Conservation (phyloP, 495 filamentous ascomycete species). For the Penicillium paxilli region DNA sequence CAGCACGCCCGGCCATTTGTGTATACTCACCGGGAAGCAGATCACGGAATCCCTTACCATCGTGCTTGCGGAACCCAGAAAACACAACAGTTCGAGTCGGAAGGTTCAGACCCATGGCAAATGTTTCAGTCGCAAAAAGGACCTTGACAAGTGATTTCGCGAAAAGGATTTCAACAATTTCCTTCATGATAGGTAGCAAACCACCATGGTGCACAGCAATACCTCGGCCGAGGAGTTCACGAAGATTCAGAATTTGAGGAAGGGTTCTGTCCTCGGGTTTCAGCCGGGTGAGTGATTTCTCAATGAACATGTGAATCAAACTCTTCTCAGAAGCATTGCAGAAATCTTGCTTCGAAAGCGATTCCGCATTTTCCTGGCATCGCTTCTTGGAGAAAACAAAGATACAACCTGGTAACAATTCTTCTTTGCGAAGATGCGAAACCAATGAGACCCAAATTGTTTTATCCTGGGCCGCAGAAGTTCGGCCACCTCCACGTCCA, state of each 20-base stretch:
- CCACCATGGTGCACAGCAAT: conserved; percentile 97
- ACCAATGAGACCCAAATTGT: conserved; percentile 97
- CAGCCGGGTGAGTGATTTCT: conserved; percentile 89
- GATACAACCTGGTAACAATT: conserved; percentile 85
- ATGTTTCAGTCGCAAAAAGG: conserved; percentile 96
- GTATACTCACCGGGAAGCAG: conserved; percentile 95
- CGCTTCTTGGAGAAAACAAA: conserved; percentile 98
- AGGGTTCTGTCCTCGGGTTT: conserved; percentile 87
- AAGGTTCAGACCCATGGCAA: conserved; percentile 96
- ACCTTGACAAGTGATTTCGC: conserved; percentile 93
- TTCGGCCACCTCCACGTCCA: conserved; percentile 79
- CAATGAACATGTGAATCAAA: conserved; percentile 93
- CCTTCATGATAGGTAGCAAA: conserved; percentile 93
- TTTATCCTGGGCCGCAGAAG: conserved; percentile 86
- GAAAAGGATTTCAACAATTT: conserved; percentile 96
- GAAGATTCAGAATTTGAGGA: conserved; percentile 84
- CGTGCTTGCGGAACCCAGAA: conserved; percentile 94
- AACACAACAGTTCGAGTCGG: conserved; percentile 97
- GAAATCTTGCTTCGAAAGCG: conserved; percentile 91
- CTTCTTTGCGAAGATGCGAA: conserved; percentile 83
- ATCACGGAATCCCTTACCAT: conserved; percentile 87
- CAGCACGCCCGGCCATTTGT: conserved; percentile 96
- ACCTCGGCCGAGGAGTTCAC: conserved; percentile 82
- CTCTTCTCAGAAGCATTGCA: conserved; percentile 93
- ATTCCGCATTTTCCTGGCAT: conserved; percentile 95